Evolutionary conservation across 2,329 filamentous ascomycete species (phyloP), one percentile per base, ranked within the genome.

Genomic region (Polychaeton citri): DNA sequence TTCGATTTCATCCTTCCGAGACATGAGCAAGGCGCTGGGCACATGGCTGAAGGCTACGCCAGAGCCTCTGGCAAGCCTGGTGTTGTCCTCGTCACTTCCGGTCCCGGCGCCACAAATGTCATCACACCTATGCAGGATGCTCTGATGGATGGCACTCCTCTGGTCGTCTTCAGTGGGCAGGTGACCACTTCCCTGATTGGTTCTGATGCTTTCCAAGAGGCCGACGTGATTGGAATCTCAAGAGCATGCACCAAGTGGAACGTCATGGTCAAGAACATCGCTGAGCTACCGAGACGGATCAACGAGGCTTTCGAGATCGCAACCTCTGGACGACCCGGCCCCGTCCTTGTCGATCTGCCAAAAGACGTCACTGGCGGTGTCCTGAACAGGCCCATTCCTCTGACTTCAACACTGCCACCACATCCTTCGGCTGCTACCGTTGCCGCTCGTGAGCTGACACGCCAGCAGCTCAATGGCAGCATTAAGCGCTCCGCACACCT

Each of bases 261-360:
- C 52, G 85, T 93, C 41, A 92, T 96, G 86, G 85, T 95, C 33
- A 95, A 92, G 72, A 88, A 80, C 59, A 78, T 94, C 37, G 86
- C 84, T 34, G 90, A 98, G 63, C 71, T 98, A 38, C 90, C 90
- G 34, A 76, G 83, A 51, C 76, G 88, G 46, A 96, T 96, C 56
- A 94, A 95, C 60, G 90, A 96, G 65, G 90, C 90, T 33, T 96
- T 96, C 55, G 87, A 96, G 65, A 96, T 96, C 55, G 90, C 90
- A 28, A 96, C 85, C 30, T 90, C 81, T 51, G 90, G 90, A 41
- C 76, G 90, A 33, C 90, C 90, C 10, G 90, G 90, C 17, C 90
- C 90, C 19, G 90, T 96, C 21, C 74, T 98, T 43, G 86, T 98
- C 43, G 90, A 98, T 60, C 68, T 96, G 44, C 90, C 88, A 50